Conservation (phyloP, 306 rosid species). For the Senna tora region DNA sequence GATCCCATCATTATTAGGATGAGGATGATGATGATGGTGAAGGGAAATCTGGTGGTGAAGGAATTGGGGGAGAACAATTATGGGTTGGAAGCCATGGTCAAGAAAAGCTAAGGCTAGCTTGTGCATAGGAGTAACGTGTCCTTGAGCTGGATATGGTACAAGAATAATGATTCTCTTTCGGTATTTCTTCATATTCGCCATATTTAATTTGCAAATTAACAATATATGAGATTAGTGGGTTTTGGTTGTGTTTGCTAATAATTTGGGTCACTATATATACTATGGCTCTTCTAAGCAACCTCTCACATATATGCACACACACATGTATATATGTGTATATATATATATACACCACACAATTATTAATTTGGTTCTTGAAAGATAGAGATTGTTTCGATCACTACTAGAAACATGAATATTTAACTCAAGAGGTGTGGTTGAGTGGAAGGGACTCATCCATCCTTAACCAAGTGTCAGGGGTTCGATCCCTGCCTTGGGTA, state of each 20-base stretch:
- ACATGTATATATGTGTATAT: neutral
- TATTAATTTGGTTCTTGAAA: too few species aligned
- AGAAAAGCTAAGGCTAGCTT: constrained; percentile 57
- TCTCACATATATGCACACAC: too few species aligned
- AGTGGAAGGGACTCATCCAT: too few species aligned
- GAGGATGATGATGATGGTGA: neutral
- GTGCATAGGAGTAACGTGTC: constrained; percentile 87
- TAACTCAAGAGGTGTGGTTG: too few species aligned
- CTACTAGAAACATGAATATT: too few species aligned
- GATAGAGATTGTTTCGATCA: too few species aligned
- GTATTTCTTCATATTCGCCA: constrained; percentile 41
- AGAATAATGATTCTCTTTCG: constrained; percentile 47
- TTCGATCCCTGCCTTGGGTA: too few species aligned
- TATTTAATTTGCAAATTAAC: neutral
- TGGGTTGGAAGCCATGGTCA: constrained; percentile 49
- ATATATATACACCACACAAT: too few species aligned
- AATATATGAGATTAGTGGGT: neutral
- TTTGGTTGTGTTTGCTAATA: neutral
- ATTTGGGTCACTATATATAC: neutral
- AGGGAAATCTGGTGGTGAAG: constrained; percentile 48
- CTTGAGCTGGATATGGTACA: constrained; percentile 92
- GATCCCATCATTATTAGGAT: neutral
- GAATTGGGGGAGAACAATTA: constrained; percentile 54
- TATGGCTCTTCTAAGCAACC: neutral
- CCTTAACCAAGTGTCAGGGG: too few species aligned